phyloP scores from a whole-genome alignment of 2,329 filamentous ascomycete genomes.

The Grosmannia clavigera region DNA sequence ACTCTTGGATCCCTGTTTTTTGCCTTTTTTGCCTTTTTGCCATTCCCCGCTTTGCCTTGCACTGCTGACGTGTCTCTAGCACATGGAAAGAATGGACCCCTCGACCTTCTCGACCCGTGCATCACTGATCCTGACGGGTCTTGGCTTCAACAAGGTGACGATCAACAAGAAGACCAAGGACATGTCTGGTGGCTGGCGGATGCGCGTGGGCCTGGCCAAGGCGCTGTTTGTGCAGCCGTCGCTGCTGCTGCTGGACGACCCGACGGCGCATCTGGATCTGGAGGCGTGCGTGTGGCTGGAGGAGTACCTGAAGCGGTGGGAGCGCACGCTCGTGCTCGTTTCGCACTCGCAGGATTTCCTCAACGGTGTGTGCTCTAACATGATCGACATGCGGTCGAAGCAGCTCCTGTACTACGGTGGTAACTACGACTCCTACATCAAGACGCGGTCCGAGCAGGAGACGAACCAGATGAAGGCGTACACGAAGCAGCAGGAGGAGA shows the following conservation, averaged over 20 bases:
- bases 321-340: constrained; percentile 88
- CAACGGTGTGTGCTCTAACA: constrained; percentile 95
- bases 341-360: constrained; percentile 99
- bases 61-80: constrained; percentile 34
- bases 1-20: neutral
- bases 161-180: constrained; percentile 99
- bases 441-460: constrained; percentile 90
- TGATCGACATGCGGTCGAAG: constrained; percentile 95
- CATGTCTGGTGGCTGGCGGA: constrained; percentile 99
- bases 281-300: constrained; percentile 99
- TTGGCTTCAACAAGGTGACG: constrained; percentile 96
- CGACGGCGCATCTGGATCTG: constrained; percentile 96
- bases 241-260: constrained; percentile 90
- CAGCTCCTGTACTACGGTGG: constrained; percentile 95
- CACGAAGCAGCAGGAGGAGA: constrained; percentile 98
- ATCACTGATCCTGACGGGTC: constrained; percentile 92
- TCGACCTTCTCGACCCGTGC: constrained; percentile 93
- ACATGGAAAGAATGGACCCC: constrained; percentile 98
- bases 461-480: constrained; percentile 99
- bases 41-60: neutral
- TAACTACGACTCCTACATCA: constrained; percentile 98
- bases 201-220: constrained; percentile 96
- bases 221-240: constrained; percentile 98
- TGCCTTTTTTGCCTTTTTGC: neutral
- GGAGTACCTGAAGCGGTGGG: constrained; percentile 99